Percentiles rank a stretch among this genome's conserved stretches.
Evolutionary conservation across 129 eudicot species (phyloP).

Genomic region (Logfia minima): DNA sequence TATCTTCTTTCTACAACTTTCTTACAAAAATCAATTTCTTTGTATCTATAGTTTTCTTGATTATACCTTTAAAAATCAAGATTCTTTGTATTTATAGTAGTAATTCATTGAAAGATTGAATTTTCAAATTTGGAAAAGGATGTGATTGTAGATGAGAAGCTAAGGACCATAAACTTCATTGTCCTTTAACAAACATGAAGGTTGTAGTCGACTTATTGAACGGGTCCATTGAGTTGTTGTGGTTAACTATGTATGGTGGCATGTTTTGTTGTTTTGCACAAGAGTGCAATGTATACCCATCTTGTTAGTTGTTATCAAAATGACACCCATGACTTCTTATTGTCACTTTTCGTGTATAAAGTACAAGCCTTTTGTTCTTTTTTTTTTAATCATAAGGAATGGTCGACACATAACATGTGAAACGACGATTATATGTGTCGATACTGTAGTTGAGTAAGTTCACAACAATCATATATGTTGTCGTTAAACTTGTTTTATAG

Average conservation of each 20-base stretch:
- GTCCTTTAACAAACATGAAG: conserved; percentile 29
- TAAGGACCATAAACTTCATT: conserved; percentile 34
- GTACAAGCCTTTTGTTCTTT: conserved; percentile 20
- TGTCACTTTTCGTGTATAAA: conserved; percentile 25
- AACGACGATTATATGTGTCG: not conserved
- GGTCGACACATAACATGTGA: conserved; percentile 24
- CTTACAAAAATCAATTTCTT: conserved; percentile 22
- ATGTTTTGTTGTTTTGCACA: conserved; percentile 35
- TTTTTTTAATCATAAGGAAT: conserved; percentile 3
- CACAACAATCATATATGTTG: not conserved
- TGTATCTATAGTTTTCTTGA: conserved; percentile 29
- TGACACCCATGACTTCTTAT: conserved; percentile 40
- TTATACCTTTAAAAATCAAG: conserved; percentile 14
- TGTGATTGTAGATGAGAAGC: conserved; percentile 25
- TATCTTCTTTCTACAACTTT: conserved; percentile 18
- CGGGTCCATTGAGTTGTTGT: conserved; percentile 17
- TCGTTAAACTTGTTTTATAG: not conserved
- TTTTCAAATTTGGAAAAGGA: conserved; percentile 4
- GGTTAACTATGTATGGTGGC: conserved; percentile 27
- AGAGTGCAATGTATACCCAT: conserved; percentile 24
- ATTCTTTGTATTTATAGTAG: conserved; percentile 32
- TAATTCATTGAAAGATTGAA: conserved; percentile 11
- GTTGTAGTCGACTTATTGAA: conserved; percentile 26
- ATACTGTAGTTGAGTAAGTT: not conserved
- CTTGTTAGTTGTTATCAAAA: conserved; percentile 28